Evolutionary conservation across 352 stramenopile species (phyloP).

Genomic region (Pythium monospermum): DNA sequence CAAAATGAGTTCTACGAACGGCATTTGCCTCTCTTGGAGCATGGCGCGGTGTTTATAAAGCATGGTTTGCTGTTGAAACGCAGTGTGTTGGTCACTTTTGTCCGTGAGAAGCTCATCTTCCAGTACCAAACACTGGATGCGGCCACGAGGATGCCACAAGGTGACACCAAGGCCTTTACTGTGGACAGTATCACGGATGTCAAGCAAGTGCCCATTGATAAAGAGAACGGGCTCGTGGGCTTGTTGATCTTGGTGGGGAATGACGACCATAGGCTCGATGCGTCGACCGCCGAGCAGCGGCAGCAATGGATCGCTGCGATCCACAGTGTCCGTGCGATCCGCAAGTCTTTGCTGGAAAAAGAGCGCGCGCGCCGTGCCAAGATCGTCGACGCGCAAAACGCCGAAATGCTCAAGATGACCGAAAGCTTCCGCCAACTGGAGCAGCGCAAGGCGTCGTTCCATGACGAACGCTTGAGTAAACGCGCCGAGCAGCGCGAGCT

Average conservation of each 20-base stretch:
- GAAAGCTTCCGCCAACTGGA: conserved; percentile 47
- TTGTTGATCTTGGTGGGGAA: conserved; percentile 43
- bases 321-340: conserved; percentile 37
- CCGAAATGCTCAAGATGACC: conserved; percentile 49
- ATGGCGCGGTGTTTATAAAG: conserved; percentile 62
- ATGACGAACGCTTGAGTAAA: conserved; percentile 55
- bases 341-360: conserved; percentile 31
- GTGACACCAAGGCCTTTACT: conserved; percentile 57
- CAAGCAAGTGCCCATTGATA: conserved; percentile 34
- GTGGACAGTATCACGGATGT: conserved; percentile 58
- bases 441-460: conserved; percentile 57
- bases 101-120: conserved; percentile 56
- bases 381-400: conserved; percentile 51
- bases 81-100: conserved; percentile 47
- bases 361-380: conserved; percentile 55
- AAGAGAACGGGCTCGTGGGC: conserved; percentile 48
- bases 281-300: conserved; percentile 33
- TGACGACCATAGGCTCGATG: conserved; percentile 59
- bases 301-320: conserved; percentile 63
- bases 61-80: conserved; percentile 59
- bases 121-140: conserved; percentile 70
- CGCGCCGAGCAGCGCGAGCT: conserved; percentile 56
- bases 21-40: conserved; percentile 52
- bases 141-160: conserved; percentile 35
- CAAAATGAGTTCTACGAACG: conserved; percentile 71